Conservation (phyloP, 441 rosid genomes). For the Jatropha podagrica region DNA sequence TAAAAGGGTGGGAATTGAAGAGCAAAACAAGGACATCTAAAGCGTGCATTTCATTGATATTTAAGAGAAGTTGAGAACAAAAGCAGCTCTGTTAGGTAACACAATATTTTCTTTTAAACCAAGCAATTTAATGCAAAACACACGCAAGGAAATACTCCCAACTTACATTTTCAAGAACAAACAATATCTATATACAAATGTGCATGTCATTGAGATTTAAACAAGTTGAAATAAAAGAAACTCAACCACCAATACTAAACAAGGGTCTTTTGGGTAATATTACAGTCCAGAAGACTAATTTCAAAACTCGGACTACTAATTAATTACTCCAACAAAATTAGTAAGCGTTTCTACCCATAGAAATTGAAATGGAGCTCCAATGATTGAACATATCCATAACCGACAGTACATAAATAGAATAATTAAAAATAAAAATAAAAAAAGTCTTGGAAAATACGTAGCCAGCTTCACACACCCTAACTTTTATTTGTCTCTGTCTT, state of each 20-base stretch:
- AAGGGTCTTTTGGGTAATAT: no score
- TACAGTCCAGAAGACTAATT: no score
- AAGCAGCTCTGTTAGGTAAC: neutral
- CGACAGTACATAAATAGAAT: neutral
- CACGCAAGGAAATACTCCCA: no score
- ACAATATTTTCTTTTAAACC: neutral
- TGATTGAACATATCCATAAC: neutral
- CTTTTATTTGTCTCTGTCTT: neutral
- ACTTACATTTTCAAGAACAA: no score
- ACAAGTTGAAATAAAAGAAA: neutral
- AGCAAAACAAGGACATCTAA: neutral
- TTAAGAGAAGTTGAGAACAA: neutral
- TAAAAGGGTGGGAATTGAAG: neutral
- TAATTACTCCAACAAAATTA: no score
- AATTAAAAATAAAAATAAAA: neutral
- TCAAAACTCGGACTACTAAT: no score
- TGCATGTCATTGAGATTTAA: neutral
- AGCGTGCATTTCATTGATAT: neutral
- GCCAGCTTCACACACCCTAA: neutral
- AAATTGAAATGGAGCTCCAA: neutral
- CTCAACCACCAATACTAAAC: neutral
- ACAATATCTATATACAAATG: neutral
- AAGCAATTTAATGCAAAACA: no score
- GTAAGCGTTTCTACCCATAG: no score
- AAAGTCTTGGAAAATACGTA: neutral